Conservation (phyloP, 2,329 filamentous ascomycete species). For the Tolypocladium amazonense region DNA sequence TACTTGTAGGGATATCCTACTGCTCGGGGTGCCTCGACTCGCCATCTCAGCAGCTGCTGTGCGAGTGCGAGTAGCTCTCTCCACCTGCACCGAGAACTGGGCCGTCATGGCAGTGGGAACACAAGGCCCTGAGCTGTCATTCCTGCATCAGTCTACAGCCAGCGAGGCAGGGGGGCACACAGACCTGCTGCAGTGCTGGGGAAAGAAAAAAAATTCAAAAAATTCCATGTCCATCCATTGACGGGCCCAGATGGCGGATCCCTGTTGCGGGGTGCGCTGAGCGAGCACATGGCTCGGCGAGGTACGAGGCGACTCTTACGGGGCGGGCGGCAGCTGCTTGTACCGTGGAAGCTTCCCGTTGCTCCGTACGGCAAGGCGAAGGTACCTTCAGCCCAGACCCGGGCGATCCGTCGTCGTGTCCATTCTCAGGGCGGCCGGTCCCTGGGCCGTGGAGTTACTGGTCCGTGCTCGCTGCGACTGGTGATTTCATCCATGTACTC, state of each 20-base stretch:
- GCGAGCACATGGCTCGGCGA: not conserved
- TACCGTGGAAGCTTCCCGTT: not conserved
- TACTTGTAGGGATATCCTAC: too few species aligned
- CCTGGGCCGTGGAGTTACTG: not conserved
- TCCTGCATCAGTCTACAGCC: not conserved
- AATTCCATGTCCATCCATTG: not conserved
- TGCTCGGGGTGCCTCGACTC: not conserved
- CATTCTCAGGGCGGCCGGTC: not conserved
- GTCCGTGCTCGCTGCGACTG: not conserved
- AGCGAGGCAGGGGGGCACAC: not conserved
- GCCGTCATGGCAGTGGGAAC: not conserved
- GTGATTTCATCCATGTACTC: not conserved
- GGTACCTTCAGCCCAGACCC: not conserved
- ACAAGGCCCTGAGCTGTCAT: not conserved
- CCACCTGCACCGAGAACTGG: not conserved
- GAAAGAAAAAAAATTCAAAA: not conserved
- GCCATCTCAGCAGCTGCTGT: not conserved
- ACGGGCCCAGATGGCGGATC: slow-evolving; percentile 11
- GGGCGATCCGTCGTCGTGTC: not conserved
- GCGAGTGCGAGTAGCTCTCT: not conserved
- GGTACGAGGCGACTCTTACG: not conserved
- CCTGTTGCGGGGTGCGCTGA: slow-evolving; percentile 3
- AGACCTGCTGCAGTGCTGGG: not conserved
- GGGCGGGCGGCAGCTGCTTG: not conserved
- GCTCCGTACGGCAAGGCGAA: not conserved